Evolutionary conservation across 1,284 basidiomycete genomes (phyloP).

Genomic region (Irpex sp.): DNA sequence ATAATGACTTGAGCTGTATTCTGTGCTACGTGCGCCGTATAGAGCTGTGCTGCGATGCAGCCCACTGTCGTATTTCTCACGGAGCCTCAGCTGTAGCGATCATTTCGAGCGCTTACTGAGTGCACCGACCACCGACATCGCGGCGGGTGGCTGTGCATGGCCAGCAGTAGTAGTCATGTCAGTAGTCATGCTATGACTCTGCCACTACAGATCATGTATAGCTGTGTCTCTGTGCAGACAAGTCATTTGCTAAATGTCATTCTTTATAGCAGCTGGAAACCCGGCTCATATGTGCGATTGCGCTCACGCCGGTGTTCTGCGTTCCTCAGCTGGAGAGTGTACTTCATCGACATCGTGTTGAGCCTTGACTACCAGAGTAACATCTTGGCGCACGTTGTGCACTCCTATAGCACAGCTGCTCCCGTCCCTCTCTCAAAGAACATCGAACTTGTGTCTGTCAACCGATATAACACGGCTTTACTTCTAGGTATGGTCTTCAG

Average conservation of each 20-base stretch:
- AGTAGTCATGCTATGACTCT: background rate
- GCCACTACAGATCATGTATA: background rate
- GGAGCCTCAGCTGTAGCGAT: too few species aligned
- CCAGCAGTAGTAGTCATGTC: background rate
- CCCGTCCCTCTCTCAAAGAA: slow-evolving; percentile 74
- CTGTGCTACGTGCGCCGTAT: too few species aligned
- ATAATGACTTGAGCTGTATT: background rate
- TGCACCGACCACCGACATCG: background rate
- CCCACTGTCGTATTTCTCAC: too few species aligned
- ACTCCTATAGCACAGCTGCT: slow-evolving; percentile 49
- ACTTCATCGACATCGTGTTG: too few species aligned
- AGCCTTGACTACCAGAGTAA: too few species aligned
- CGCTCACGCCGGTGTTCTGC: too few species aligned
- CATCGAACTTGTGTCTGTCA: slow-evolving; percentile 56
- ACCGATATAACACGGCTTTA: slow-evolving; percentile 61
- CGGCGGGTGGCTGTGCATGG: background rate
- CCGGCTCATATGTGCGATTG: too few species aligned
- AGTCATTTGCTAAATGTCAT: background rate
- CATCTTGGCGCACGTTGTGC: too few species aligned
- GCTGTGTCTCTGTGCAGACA: background rate
- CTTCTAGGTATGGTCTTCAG: slow-evolving; percentile 45
- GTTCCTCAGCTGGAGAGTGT: too few species aligned
- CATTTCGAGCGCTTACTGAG: too few species aligned
- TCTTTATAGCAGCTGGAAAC: too few species aligned
- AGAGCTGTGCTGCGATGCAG: too few species aligned